Evolutionary conservation across 2,329 filamentous ascomycete species (phyloP), one percentile per base, ranked within the genome.

Genomic region (Exophiala sp.): DNA sequence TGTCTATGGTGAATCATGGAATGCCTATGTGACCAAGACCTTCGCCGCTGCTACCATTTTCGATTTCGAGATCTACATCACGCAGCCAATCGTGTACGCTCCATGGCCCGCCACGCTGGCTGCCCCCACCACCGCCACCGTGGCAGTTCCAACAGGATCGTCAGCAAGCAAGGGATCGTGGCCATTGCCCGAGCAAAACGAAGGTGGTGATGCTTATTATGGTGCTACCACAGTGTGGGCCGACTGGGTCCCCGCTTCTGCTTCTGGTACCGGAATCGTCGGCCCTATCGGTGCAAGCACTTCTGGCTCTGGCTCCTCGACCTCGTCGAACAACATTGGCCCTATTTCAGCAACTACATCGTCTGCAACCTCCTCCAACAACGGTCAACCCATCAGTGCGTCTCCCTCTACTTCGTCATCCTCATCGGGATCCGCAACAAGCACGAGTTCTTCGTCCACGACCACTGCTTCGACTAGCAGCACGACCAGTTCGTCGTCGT

Each of bases 21-120:
- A 54, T 39, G 54, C 50, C 12, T 54, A 43, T 36, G 57, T 57
- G 7, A 59, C 57, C 32, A 48, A 43, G 36, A 52, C 53, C 3
- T 55, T 50, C 44, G 47, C 45, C 21, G 46, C 34, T 29, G 2
- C 51, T 18, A 41, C 43, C n/a, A 49, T 44, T 18, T 46, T 50
- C 54, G 43, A 47, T 14, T 50, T 54, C 39, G 48, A 53, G 20
- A 39, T 47, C 47, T 33, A 45, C 14, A 55, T 51, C 41, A 49
- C 46, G 32, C 52, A 53, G 14, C 36, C 52, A 12, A 52, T 55
- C 44, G 52, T 55, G 11, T 48, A 52, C 33, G 48, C 47, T 18
- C 34, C 52, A 34, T 48, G 43, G 1, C 18, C 41, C 10, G 10
- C 38, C 11, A 55, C 48, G 9, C 53, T 48, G 12, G 43, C 48